Base-by-base conservation (phyloP, 2,329 filamentous ascomycete genomes). In the Coniochaeta ligniaria region DNA sequence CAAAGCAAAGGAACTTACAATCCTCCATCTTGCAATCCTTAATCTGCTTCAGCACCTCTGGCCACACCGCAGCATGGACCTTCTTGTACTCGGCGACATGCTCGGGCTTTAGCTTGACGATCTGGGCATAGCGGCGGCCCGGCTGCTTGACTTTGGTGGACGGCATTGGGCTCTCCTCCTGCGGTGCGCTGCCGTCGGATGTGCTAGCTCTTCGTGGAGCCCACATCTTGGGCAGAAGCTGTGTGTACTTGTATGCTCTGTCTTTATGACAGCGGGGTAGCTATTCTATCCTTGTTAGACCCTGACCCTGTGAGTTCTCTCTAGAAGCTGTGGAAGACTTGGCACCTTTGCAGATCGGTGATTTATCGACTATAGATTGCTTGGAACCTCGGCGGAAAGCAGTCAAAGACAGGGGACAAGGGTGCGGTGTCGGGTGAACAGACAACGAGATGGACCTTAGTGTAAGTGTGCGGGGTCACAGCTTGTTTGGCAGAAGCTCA, bases 11-110 rank as follows among this genome's bases (percentile, higher is more conserved):
- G n/a, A 11, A 73, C 80, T 63, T 74, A 88, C 85, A 94, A 69
- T 94, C 90, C 63, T 80, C 76, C 61, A 94, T 90, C 65, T 89
- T 89, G 71, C 86, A 90, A 45, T 87, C 83, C 70, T 87, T 85
- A 69, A 94, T 92, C 75, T 92, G 88, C 71, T 85, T 80, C 36
- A 91, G 75, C 1, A 95, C 89, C 66, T 90, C 88, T 6, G 89
- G 89, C 90, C 90, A 94, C 0, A 92, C 88, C 5, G 80, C 81
- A 7, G 84, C 85, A 70, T 93, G 90, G 63, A 84, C 87, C 67
- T 86, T 81, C 72, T 91, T 92, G 76, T 93, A 94, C 65, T 86
- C 82, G 24, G 82, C 81, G 16, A 89, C 76, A 63, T 78, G 82
- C 64, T 88, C 84, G 14, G 85, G 84, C 73, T 86, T 89, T 60